Base-by-base conservation (phyloP, 148 eudicot genomes). In the Chenopodium quinoa region DNA sequence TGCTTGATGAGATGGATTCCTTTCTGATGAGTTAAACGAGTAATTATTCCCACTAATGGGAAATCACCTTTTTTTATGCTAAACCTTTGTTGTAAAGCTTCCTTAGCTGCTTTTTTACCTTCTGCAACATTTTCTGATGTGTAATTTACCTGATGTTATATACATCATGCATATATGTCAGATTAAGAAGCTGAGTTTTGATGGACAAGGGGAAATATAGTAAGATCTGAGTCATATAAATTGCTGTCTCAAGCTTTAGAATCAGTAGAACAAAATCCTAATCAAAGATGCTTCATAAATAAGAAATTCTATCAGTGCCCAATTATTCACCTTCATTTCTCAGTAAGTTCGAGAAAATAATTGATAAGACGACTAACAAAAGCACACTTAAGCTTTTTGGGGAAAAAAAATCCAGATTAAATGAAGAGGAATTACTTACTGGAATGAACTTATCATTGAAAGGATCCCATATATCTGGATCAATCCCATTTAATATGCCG, bases 21-120 rank as follows among this genome's bases (percentile, higher is more conserved):
- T 90, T 96, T 96, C 83, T 96, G 99, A 89, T 91, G 94, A 82
- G 99, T 96, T 87, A 96, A 92, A 78, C 99, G 98, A 80, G 94
- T 87, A 75, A 96, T 90, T 75, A 96, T 89, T 75, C 98, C 99
- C 66, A 96, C 86, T 81, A 92, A 75, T 58, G 99, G 98, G 75
- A 90, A 79, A 86, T 96, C 95, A 62, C 85, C 93, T 64, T 82
- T 86, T 68, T 94, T 94, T 82, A 96, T 74, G 58, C 90, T 92
- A 76, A 96, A 92, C 82, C 85, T 89, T 84, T 91, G 90, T 78
- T 96, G 99, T 89, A 94, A 91, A 82, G 93, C 88, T 92, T 90
- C 94, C 85, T 96, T 96, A 78, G 99, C 98, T 75, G 95, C 95
- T 79, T 76, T 80, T 90, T 96, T 96, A 65, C 99, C 99, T 75